Evolutionary conservation across 768 basidiomycete genomes (phyloP).

Genomic region (Mycena sanguinolenta): DNA sequence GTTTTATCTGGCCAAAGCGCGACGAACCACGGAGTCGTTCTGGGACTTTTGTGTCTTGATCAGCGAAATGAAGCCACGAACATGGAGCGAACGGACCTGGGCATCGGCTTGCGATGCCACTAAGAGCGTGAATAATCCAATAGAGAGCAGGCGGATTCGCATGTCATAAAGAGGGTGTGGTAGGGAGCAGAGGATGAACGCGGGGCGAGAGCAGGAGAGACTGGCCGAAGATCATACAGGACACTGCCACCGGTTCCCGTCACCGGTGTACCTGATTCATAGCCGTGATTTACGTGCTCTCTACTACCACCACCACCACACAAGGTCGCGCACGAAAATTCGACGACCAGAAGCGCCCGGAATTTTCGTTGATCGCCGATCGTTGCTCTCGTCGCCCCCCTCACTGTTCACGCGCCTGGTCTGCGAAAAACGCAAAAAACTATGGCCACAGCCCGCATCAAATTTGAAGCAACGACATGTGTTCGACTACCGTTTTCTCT

Average conservation of each 20-base stretch:
- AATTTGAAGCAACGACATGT: too few species aligned
- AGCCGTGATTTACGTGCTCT: too few species aligned
- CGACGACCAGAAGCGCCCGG: too few species aligned
- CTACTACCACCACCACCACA: too few species aligned
- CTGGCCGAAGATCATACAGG: background rate
- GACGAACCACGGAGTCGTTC: conserved; percentile 9
- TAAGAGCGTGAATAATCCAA: conserved; percentile 26
- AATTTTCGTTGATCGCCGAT: too few species aligned
- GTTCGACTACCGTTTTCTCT: too few species aligned
- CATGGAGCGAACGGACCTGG: conserved; percentile 6
- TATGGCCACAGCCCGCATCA: too few species aligned
- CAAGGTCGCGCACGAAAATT: too few species aligned
- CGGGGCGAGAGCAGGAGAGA: background rate
- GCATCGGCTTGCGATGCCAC: conserved; percentile 14
- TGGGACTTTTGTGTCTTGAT: background rate
- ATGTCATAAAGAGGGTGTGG: conserved; percentile 30
- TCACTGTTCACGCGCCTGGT: too few species aligned
- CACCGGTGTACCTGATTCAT: background rate
- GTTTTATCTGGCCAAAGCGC: too few species aligned
- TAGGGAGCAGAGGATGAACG: background rate
- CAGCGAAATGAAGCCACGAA: background rate
- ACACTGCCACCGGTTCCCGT: conserved; percentile 4
- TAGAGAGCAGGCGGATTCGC: conserved; percentile 23
- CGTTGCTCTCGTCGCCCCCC: too few species aligned
- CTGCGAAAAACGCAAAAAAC: too few species aligned